A percentile compares a stretch with the other conserved stretches of the same genome.
These are phyloP conservation scores for Boletus tomentosulus DNA, from an alignment of 768 basidiomycete species.

Conservation along the genomic window DNA sequence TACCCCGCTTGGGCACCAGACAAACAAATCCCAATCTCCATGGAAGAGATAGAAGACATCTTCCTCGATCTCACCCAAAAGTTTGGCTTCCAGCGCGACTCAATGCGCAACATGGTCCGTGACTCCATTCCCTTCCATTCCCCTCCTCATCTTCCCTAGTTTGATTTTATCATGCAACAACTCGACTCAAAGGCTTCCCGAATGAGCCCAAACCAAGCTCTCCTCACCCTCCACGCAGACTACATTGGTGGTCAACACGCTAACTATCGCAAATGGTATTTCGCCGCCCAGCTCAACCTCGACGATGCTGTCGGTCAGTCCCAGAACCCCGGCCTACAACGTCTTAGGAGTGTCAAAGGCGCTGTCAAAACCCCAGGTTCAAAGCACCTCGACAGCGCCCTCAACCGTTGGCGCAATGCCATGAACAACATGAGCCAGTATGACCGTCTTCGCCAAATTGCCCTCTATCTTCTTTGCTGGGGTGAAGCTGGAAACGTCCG, in stretches of 20 bases:
- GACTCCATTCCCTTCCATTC: background rate
- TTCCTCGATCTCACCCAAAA: conserved; percentile 98
- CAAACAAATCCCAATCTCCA: conserved; percentile 92
- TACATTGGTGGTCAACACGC: conserved; percentile 99
- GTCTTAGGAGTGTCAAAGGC: conserved; percentile 77
- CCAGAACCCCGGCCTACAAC: conserved; percentile 89
- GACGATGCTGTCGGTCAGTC: conserved; percentile 97
- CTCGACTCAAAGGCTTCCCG: conserved; percentile 98
- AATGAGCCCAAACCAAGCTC: conserved; percentile 94
- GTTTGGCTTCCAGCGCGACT: conserved; percentile 96
- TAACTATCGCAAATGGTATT: conserved; percentile 99
- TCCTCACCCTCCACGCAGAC: conserved; percentile 95
- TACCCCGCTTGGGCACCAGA: conserved; percentile 96
- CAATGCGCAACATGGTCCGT: conserved; percentile 90
- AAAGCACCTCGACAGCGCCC: conserved; percentile 90
- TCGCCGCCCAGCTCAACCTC: conserved; percentile 97
- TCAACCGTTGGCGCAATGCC: conserved; percentile 93
- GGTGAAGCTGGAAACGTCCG: conserved; percentile 97
- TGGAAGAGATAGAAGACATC: conserved; percentile 98
- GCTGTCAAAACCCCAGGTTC: conserved; percentile 47
- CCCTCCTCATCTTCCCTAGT: conserved; percentile 43
- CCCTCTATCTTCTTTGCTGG: conserved; percentile 96
- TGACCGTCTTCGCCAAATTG: conserved; percentile 93
- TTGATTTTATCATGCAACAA: conserved; percentile 96
- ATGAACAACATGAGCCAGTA: conserved; percentile 99